phyloP scores from a whole-genome alignment of 164 flowering plant genomes.

The Kalanchoe fedtschenkoi region DNA sequence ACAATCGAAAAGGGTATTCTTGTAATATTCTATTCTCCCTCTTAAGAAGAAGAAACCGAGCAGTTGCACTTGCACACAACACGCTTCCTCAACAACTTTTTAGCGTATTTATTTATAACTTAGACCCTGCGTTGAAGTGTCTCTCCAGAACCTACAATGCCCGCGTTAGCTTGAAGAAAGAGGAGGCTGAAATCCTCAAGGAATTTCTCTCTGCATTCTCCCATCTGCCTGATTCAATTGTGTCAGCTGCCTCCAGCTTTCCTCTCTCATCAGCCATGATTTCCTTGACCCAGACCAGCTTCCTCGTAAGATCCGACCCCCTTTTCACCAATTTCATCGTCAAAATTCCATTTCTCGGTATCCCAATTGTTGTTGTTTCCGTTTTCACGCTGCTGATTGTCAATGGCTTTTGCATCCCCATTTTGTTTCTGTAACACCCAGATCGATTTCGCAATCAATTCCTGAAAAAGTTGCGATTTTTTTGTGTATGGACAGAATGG shows the following conservation, averaged over 20 bases:
- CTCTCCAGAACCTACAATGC: too few species aligned
- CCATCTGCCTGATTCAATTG: not conserved
- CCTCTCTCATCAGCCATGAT: not conserved
- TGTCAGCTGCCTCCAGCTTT: not conserved
- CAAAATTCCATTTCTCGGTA: not conserved
- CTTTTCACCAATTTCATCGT: not conserved
- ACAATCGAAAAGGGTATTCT: too few species aligned
- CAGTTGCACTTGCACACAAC: too few species aligned
- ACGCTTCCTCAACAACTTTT: too few species aligned
- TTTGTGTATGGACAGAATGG: not conserved
- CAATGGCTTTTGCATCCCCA: not conserved
- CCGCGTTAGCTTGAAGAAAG: too few species aligned
- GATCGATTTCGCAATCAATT: not conserved
- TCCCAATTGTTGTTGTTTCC: not conserved
- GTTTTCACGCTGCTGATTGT: too few species aligned
- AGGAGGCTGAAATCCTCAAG: too few species aligned
- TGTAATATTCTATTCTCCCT: too few species aligned
- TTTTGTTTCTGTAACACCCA: not conserved
- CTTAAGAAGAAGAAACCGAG: too few species aligned
- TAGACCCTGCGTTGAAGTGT: too few species aligned
- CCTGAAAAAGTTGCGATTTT: not conserved
- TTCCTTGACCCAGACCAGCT: conserved; percentile 5
- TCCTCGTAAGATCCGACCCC: conserved; percentile 3
- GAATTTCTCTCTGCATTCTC: too few species aligned
- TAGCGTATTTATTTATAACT: too few species aligned